Evolutionary conservation across 306 rosid genomes (phyloP), one percentile per base, ranked within the genome.

Genomic region (Inga leiocalycina): DNA sequence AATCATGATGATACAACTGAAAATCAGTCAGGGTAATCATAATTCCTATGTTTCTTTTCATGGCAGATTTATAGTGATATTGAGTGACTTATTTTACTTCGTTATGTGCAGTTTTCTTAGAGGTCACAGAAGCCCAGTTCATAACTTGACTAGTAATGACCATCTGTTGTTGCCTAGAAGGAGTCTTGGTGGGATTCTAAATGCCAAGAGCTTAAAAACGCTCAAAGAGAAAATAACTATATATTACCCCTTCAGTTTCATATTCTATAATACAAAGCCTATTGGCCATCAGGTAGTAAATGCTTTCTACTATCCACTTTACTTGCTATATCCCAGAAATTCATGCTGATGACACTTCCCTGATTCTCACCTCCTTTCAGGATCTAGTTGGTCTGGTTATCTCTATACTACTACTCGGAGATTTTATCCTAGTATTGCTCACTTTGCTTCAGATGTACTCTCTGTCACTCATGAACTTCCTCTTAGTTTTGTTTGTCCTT

Each of bases 311-410:
- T 10, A 43, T 80, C 78, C 56, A 64, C 74, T 84, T 41, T 75
- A 34, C 48, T 64, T 32, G 61, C 20, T 41, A 52, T 57, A 17
- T 56, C 1, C 32, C 79, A 35, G 78, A 76, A 73, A 74, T 54
- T 83, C 74, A 30, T 81, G 83, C 71, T 48, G 46, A 73, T 74
- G 32, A 78, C 17, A 5, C 13, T 59, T 57, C 44, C 78, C 81
- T 86, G 43, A 85, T 79, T 74, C 75, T 76, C 8, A 4, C 69
- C 46, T 82, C 54, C 56, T 80, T 88, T 69, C 93, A 96, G 99
- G 99, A 96, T 90, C 91, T 96, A 45, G 99, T 96, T 82, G 97
- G 98, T 83, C 87, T 96, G 91, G 69, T 96, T 80, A 85, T 94
- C 86, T 96, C 97, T 39, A 75, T 91, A 74, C 81, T 96, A 64